Percentiles rank a stretch among this genome's conserved stretches.
Evolutionary conservation across 2,329 filamentous ascomycete species (phyloP).

Genomic region (Venturia aucupariae): DNA sequence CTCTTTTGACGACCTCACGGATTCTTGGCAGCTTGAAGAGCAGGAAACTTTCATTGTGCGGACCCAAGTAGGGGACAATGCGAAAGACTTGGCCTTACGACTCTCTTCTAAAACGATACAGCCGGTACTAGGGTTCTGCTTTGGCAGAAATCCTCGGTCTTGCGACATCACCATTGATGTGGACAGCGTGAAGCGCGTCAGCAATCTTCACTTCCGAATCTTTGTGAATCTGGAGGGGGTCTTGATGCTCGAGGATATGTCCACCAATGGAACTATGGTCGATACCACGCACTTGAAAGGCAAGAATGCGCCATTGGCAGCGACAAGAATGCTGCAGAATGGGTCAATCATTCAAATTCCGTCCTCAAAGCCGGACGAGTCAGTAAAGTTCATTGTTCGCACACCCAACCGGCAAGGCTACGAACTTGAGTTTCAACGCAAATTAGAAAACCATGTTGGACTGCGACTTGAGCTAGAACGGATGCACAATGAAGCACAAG

Average conservation of each 20-base stretch:
- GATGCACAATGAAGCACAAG: constrained; percentile 17
- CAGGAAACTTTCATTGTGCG: constrained; percentile 42
- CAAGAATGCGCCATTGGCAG: constrained; percentile 19
- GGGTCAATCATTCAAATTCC: constrained; percentile 66
- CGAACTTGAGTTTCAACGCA: constrained; percentile 56
- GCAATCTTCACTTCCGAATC: constrained; percentile 94
- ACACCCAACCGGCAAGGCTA: constrained; percentile 65
- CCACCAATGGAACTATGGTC: constrained; percentile 91
- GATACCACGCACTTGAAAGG: constrained; percentile 59
- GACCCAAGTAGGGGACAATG: constrained; percentile 32
- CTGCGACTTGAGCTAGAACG: constrained; percentile 25
- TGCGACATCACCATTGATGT: constrained; percentile 65
- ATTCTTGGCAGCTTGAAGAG: constrained; percentile 28
- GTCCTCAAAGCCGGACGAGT: constrained; percentile 42
- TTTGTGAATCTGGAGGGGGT: constrained; percentile 78
- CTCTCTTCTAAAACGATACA: constrained; percentile 66
- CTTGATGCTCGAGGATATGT: constrained; percentile 87
- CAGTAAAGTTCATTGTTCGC: constrained; percentile 76
- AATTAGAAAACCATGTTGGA: constrained; percentile 58
- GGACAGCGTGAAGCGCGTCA: constrained; percentile 64
- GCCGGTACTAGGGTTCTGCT: constrained; percentile 65
- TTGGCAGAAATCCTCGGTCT: constrained; percentile 63
- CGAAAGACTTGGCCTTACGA: constrained; percentile 63
- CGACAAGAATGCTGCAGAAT: constrained; percentile 56
- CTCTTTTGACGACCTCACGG: constrained; percentile 25